Percentiles rank a stretch among this genome's conserved stretches.
Conservation (phyloP, 2,329 filamentous ascomycete species). For the Calonectria pteridis region DNA sequence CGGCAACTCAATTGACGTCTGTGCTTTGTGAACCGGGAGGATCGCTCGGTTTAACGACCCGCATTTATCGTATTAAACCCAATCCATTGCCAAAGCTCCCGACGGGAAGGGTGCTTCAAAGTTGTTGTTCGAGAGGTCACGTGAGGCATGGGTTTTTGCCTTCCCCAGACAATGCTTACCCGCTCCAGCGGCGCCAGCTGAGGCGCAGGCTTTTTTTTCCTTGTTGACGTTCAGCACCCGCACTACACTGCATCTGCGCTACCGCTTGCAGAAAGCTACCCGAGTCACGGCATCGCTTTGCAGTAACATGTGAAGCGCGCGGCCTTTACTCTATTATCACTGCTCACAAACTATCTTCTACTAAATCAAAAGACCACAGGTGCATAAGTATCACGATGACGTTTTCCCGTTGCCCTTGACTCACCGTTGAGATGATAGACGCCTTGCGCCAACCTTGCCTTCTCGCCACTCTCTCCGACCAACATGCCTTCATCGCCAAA, state of each 20-base stretch:
- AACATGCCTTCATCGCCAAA: constrained; percentile 41
- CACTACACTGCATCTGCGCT: constrained; percentile 18
- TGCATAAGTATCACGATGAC: constrained; percentile 55
- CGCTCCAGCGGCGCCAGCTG: constrained; percentile 11
- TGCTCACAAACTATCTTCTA: constrained; percentile 38
- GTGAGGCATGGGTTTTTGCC: neutral
- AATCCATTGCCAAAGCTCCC: neutral
- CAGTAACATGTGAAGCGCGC: constrained; percentile 40
- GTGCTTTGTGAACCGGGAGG: neutral
- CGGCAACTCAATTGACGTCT: neutral
- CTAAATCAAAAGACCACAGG: constrained; percentile 49
- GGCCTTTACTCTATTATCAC: neutral
- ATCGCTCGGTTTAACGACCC: neutral
- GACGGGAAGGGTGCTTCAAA: neutral
- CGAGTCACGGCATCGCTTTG: constrained; percentile 28
- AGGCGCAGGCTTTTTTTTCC: constrained; percentile 30
- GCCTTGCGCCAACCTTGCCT: constrained; percentile 38
- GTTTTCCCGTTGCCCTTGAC: constrained; percentile 49
- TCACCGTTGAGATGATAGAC: constrained; percentile 54
- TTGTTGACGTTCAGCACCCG: constrained; percentile 11
- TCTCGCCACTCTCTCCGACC: neutral
- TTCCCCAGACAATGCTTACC: constrained; percentile 3
- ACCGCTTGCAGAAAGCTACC: constrained; percentile 10
- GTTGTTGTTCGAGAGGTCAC: neutral
- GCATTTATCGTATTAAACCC: neutral